A percentile compares a stretch with the other conserved stretches of the same genome.
phyloP scores from a whole-genome alignment of 1,284 basidiomycete species.

The Cutaneotrichosporon cavernicola region DNA sequence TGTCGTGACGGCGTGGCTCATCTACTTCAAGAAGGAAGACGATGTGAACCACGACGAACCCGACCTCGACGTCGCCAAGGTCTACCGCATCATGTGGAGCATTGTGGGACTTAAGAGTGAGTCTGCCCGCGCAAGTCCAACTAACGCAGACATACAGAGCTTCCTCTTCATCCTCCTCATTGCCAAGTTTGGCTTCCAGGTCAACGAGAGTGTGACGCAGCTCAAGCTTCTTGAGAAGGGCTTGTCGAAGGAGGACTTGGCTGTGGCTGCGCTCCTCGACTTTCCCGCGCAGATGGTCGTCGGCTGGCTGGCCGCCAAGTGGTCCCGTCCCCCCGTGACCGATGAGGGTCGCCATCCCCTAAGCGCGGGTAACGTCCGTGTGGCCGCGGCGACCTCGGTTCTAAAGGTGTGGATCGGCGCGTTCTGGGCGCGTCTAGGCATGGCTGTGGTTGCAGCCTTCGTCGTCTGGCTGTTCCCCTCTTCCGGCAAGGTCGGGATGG shows the following conservation, averaged over 20 bases:
- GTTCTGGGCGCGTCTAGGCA: conserved; percentile 83
- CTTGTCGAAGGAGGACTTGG: conserved; percentile 89
- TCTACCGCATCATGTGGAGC: conserved; percentile 92
- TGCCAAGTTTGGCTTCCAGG: conserved; percentile 93
- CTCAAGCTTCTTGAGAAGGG: conserved; percentile 98
- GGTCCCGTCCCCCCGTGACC: conserved; percentile 60
- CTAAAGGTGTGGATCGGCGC: conserved; percentile 85
- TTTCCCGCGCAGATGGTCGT: conserved; percentile 97
- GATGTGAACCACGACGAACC: conserved; percentile 68
- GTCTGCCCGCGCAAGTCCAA: conserved; percentile 31
- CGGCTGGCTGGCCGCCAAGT: conserved; percentile 93
- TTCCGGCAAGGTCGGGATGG: conserved; percentile 42
- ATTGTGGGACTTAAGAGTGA: conserved; percentile 88
- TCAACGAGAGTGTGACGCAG: conserved; percentile 87
- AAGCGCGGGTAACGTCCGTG: conserved; percentile 19
- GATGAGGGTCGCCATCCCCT: conserved; percentile 35
- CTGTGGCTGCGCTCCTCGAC: conserved; percentile 90
- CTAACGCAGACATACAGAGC: conserved; percentile 74
- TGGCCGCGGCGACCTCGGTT: conserved; percentile 61
- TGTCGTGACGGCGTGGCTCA: conserved; percentile 79
- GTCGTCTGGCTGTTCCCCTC: conserved; percentile 82
- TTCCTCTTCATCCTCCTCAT: conserved; percentile 86
- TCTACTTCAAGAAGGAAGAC: conserved; percentile 88
- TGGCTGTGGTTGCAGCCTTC: conserved; percentile 66
- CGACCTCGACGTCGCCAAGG: conserved; percentile 85